Evolutionary conservation across 1,284 basidiomycete species (phyloP).

Genomic region (Moesziomyces antarcticus): DNA sequence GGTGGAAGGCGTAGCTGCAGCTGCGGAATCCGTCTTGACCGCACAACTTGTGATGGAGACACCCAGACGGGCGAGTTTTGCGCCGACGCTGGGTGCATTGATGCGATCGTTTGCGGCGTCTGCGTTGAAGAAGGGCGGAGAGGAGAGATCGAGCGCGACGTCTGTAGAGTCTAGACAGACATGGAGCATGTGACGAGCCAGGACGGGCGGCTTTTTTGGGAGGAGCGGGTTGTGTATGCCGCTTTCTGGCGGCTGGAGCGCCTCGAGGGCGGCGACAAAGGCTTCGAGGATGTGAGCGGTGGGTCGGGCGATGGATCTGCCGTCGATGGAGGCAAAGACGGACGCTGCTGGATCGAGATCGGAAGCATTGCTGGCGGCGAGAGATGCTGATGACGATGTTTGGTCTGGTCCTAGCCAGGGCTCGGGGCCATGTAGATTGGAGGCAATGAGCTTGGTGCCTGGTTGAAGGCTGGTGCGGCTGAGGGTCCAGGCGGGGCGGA

Average conservation of each 20-base stretch:
- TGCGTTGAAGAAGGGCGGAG: slow-evolving; percentile 32
- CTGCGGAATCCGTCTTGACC: slow-evolving; percentile 11
- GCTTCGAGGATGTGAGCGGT: slow-evolving; percentile 44
- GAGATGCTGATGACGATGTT: not conserved
- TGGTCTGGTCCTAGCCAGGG: slow-evolving; percentile 20
- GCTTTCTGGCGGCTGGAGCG: slow-evolving; percentile 19
- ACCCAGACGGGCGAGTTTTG: slow-evolving; percentile 17
- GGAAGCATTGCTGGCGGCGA: not conserved
- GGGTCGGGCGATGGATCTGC: slow-evolving; percentile 12
- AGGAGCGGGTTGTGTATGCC: slow-evolving; percentile 30
- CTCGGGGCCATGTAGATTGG: slow-evolving; percentile 18
- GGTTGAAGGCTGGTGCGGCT: slow-evolving; percentile 19
- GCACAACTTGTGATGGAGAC: slow-evolving; percentile 42
- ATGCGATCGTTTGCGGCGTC: slow-evolving; percentile 26
- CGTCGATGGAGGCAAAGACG: slow-evolving; percentile 16
- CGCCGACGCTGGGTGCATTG: slow-evolving; percentile 7
- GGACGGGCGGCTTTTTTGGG: slow-evolving; percentile 27
- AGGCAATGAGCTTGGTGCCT: slow-evolving; percentile 31
- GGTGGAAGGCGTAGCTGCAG: not conserved
- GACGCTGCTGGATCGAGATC: slow-evolving; percentile 14
- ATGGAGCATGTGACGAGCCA: slow-evolving; percentile 41
- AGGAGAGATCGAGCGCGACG: slow-evolving; percentile 21
- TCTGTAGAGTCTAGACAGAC: slow-evolving; percentile 29
- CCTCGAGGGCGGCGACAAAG: slow-evolving; percentile 40
- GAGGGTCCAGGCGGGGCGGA: slow-evolving; percentile 30